Percentiles rank a stretch among this genome's conserved stretches.
Conservation (phyloP, 352 stramenopile species). For the Phytophthora macrochlamydospora region DNA sequence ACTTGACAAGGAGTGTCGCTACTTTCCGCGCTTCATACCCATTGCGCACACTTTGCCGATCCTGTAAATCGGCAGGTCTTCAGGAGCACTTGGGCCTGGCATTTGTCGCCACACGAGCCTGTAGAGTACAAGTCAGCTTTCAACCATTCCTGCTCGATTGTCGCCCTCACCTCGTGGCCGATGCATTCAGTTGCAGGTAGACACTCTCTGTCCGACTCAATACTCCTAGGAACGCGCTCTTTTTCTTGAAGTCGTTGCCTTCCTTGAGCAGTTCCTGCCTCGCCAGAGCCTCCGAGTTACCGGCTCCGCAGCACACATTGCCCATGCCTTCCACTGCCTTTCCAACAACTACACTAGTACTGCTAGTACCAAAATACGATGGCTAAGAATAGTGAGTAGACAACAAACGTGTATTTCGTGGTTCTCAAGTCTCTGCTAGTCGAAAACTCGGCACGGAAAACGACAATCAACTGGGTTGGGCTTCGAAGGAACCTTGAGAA, state of each 20-base stretch:
- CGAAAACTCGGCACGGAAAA: conserved; percentile 12
- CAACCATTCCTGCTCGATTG: no score
- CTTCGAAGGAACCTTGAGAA: conserved; percentile 1
- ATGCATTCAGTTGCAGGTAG: conserved; percentile 64
- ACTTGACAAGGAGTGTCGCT: neutral
- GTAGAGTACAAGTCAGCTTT: no score
- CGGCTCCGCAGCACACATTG: conserved; percentile 66
- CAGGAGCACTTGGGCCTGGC: conserved; percentile 39
- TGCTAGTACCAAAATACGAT: conserved; percentile 21
- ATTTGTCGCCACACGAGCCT: conserved; percentile 57
- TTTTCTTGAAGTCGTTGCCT: conserved; percentile 74
- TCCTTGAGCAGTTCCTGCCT: conserved; percentile 69
- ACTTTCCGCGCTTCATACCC: conserved; percentile 27
- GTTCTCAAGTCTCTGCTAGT: conserved; percentile 9
- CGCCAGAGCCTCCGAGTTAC: conserved; percentile 63
- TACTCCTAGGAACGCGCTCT: conserved; percentile 66
- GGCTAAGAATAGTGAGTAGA: conserved; percentile 20
- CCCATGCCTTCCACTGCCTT: conserved; percentile 46
- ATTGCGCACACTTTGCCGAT: conserved; percentile 64
- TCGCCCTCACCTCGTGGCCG: conserved; percentile 37
- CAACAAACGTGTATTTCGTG: conserved; percentile 12
- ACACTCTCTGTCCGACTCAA: conserved; percentile 61
- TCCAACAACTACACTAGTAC: neutral
- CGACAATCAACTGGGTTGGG: conserved; percentile 14
- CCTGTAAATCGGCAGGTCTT: conserved; percentile 57